These are phyloP conservation scores for Lipomyces chichibuensis DNA, from an alignment of 805 yeast genomes.

Conservation along the genomic window DNA sequence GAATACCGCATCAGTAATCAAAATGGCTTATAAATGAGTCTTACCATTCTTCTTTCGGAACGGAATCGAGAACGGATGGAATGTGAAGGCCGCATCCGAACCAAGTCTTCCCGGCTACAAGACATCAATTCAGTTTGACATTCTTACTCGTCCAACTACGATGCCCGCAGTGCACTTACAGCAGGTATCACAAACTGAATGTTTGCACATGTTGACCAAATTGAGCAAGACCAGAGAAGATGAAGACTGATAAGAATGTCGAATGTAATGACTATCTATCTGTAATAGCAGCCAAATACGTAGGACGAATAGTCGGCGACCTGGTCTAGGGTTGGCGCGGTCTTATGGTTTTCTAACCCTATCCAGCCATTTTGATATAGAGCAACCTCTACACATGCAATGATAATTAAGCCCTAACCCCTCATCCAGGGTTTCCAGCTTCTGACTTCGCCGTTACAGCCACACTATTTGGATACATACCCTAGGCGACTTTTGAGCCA, in stretches of 20 bases:
- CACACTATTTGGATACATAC: too few relatives aligned
- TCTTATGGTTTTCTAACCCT: too few relatives aligned
- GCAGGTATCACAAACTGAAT: slow-evolving; percentile 25
- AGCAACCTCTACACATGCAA: background rate
- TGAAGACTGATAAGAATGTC: background rate
- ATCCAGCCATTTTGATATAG: too few relatives aligned
- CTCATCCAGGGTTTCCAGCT: too few relatives aligned
- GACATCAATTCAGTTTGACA: background rate
- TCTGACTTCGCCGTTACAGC: too few relatives aligned
- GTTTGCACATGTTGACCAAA: slow-evolving; percentile 25
- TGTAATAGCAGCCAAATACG: too few relatives aligned
- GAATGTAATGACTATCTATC: background rate
- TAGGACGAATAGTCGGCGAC: too few relatives aligned
- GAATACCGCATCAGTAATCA: background rate
- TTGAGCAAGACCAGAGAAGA: background rate
- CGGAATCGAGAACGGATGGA: slow-evolving; percentile 38
- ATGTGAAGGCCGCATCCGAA: slow-evolving; percentile 41
- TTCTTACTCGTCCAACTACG: background rate
- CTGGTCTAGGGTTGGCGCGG: too few relatives aligned
- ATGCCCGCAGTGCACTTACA: slow-evolving; percentile 17
- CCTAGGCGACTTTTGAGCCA: too few relatives aligned
- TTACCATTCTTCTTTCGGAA: slow-evolving; percentile 38
- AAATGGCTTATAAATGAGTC: background rate
- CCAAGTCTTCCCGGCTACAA: slow-evolving; percentile 40
- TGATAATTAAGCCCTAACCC: too few relatives aligned